Percentiles rank a stretch among this genome's conserved stretches.
Conservation (phyloP, 169 alveolate species). For the Plasmodium gaboni region DNA sequence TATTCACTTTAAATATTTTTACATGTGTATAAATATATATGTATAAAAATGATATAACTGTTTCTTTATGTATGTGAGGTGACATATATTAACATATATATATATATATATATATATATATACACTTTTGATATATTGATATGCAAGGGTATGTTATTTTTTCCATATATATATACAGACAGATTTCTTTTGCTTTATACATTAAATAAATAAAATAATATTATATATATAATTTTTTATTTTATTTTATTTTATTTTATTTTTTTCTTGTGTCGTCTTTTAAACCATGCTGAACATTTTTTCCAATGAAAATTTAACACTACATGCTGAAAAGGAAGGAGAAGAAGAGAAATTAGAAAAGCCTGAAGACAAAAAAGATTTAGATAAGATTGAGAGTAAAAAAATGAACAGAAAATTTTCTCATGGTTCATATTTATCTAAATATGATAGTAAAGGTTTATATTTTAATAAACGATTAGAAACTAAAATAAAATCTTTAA, state of each 20-base stretch:
- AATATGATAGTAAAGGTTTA: slow-evolving; percentile 22
- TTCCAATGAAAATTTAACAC: slow-evolving; percentile 49
- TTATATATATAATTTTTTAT: too few relatives aligned
- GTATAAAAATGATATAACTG: too few relatives aligned
- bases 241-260: neutral
- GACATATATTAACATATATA: too few relatives aligned
- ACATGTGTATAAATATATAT: too few relatives aligned
- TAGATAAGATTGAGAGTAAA: slow-evolving; percentile 12
- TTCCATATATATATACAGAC: too few relatives aligned
- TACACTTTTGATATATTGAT: too few relatives aligned
- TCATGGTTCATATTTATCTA: slow-evolving; percentile 12
- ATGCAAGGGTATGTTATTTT: too few relatives aligned
- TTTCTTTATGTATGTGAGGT: too few relatives aligned
- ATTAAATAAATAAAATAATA: too few relatives aligned
- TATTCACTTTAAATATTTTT: too few relatives aligned
- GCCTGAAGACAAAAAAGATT: slow-evolving; percentile 5
- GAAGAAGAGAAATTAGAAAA: slow-evolving; percentile 13
- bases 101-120: too few relatives aligned
- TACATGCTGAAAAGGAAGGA: slow-evolving; percentile 21
- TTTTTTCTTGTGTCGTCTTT: slow-evolving; percentile 2
- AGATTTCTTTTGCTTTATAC: too few relatives aligned
- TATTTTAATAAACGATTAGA: slow-evolving; percentile 19
- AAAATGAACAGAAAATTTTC: slow-evolving; percentile 6
- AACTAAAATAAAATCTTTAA: slow-evolving; percentile 23
- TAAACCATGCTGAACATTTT: slow-evolving; percentile 61